phyloP scores from a whole-genome alignment of 495 filamentous ascomycete species.

The Pyronema domesticum region DNA sequence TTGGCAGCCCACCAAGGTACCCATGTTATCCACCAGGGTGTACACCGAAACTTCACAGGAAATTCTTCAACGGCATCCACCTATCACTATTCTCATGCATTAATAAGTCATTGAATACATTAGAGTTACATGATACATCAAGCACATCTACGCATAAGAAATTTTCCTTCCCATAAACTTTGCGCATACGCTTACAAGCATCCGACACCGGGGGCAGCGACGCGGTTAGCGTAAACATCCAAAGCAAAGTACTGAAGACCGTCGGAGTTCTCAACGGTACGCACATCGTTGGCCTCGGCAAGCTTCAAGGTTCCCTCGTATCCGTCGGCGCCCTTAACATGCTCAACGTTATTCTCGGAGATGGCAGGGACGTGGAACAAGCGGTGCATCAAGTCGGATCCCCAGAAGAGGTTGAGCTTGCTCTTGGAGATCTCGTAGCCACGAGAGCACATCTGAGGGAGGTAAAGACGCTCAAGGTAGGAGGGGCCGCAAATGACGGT shows the following conservation, averaged over 20 bases:
- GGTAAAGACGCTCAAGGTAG: constrained; percentile 31
- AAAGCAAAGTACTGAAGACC: constrained; percentile 41
- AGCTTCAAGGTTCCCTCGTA: constrained; percentile 33
- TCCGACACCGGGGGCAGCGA: constrained; percentile 35
- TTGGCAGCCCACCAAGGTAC: too few relatives aligned
- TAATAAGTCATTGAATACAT: too few relatives aligned
- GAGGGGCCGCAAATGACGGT: constrained; percentile 45
- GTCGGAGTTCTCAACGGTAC: constrained; percentile 35
- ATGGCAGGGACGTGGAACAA: constrained; percentile 37
- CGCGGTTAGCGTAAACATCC: constrained; percentile 38
- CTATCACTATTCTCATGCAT: too few relatives aligned
- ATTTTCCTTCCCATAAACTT: too few relatives aligned
- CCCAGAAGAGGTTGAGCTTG: constrained; percentile 35
- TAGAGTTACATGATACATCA: too few relatives aligned
- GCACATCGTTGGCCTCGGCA: constrained; percentile 26
- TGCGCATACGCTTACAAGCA: constrained; percentile 23
- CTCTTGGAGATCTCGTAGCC: constrained; percentile 34
- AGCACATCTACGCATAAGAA: too few relatives aligned
- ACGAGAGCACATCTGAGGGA: constrained; percentile 35
- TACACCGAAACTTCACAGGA: too few relatives aligned
- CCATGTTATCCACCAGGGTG: too few relatives aligned
- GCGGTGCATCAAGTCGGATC: constrained; percentile 39
- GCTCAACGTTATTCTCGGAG: constrained; percentile 36
- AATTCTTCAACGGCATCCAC: too few relatives aligned
- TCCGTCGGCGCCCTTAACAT: constrained; percentile 35